Evolutionary conservation across 495 filamentous ascomycete species (phyloP).

Genomic region (Lasiosphaeria ovina): DNA sequence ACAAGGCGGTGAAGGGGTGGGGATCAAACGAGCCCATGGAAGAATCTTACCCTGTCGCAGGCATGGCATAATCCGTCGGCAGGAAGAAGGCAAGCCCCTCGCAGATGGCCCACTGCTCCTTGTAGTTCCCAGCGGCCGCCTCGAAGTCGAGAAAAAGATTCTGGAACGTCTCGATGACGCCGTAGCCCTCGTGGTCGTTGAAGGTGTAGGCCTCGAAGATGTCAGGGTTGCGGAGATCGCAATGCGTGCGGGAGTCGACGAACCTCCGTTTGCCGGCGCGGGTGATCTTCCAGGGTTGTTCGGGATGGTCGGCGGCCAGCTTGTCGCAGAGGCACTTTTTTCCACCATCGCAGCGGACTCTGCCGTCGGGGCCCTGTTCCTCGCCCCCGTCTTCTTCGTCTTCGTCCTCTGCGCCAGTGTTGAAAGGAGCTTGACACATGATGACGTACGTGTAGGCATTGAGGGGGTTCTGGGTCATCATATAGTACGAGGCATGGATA

Average conservation of each 20-base stretch:
- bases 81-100: conserved; percentile 29
- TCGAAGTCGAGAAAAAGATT: conserved; percentile 40
- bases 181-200: conserved; percentile 36
- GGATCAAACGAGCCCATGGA: background rate
- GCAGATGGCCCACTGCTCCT: conserved; percentile 38
- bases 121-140: conserved; percentile 29
- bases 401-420: conserved; percentile 19
- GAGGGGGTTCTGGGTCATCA: conserved; percentile 22
- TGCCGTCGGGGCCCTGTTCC: conserved; percentile 16
- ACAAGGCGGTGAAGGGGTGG: background rate
- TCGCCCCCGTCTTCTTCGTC: conserved; percentile 20
- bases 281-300: conserved; percentile 41
- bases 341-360: conserved; percentile 22
- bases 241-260: conserved; percentile 19
- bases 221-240: conserved; percentile 31
- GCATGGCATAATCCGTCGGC: background rate
- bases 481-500: conserved; percentile 31
- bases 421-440: conserved; percentile 31
- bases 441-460: conserved; percentile 33
- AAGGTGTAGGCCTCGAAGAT: conserved; percentile 39
- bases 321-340: conserved; percentile 42
- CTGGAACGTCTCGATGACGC: conserved; percentile 35
- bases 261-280: conserved; percentile 33
- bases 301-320: conserved; percentile 36
- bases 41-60: background rate